Evolutionary conservation across 2,329 filamentous ascomycete species (phyloP), one percentile per base, ranked within the genome.

Genomic region (Plectosphaerella sp.): DNA sequence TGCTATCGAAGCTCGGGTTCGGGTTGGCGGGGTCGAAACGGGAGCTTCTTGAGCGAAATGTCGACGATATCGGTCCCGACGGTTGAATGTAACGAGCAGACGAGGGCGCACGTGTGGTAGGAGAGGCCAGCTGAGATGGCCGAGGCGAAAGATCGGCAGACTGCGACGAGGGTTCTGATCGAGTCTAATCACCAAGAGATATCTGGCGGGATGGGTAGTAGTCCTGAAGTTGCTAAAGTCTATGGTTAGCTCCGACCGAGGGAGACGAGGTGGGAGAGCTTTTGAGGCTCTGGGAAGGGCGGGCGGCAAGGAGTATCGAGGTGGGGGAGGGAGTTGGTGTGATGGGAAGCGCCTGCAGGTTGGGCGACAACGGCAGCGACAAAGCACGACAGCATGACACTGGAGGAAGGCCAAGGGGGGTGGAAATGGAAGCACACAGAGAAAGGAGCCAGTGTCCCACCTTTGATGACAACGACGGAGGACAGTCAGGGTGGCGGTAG

Each of bases 401-500:
- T 35, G 24, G 45, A 28, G 47, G 43, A 12, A 12, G 15, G 46
- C 33, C 28, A 49, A 25, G 51, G 45, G 43, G 47, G 46, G 47
- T 46, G 41, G 33, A 48, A 9, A 46, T 49, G 48, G 47, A 51
- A 54, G 39, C 48, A 54, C 51, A 45, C 51, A 54, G 41, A 48
- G 35, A 39, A 41, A 48, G 12, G 35, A 24, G 42, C 45, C 36
- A 35, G 46, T 51, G 52, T 43, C 33, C n/a, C 41, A 43, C 41
- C 41, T 43, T 43, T 43, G 41, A 43, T 43, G 18, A 36, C 41
- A 43, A 43, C 41, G 16, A 43, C 41, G 41, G 41, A 16, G 15
- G 41, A 10, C 41, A 12, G 11, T 18, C n/a, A 10, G 41, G 41
- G 18, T 43, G 41, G 22, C 28, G 45, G 39, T 24, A 24, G 39